A percentile compares a stretch with the other conserved stretches of the same genome.
phyloP scores from a whole-genome alignment of 345 rosid species.

The Acer negundo region DNA sequence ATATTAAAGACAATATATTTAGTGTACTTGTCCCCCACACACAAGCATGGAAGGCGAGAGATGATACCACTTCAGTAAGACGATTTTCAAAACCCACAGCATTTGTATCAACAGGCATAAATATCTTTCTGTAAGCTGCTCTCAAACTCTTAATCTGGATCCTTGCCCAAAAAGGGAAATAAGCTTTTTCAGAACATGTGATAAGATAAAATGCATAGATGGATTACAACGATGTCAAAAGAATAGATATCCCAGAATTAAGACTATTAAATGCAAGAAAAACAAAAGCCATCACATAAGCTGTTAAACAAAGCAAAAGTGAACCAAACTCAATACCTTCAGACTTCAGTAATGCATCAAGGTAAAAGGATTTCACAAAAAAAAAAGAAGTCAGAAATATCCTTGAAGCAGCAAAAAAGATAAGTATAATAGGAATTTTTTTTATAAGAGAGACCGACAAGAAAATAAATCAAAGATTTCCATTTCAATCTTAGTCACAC shows the following conservation, averaged over 20 bases:
- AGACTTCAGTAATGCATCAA: not conserved
- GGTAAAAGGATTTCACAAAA: not conserved
- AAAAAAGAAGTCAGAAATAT: not conserved
- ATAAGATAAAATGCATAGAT: not conserved
- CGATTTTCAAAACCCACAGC: conserved; percentile 64
- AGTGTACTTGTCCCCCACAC: not conserved
- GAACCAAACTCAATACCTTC: not conserved
- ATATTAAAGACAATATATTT: not conserved
- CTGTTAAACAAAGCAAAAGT: not conserved
- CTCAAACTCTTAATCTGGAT: conserved; percentile 75
- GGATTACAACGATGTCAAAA: not conserved
- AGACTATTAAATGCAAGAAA: not conserved
- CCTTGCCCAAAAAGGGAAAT: conserved; percentile 23
- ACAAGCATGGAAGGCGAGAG: not conserved
- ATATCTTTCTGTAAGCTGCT: conserved; percentile 76
- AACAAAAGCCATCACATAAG: not conserved
- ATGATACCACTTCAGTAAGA: conserved; percentile 68
- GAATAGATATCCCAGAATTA: not conserved
- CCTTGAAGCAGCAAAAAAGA: not conserved
- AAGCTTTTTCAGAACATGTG: conserved; percentile 9
- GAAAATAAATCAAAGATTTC: not conserved
- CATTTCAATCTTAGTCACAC: not conserved
- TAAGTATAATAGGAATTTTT: too few species aligned
- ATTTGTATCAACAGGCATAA: conserved; percentile 56
- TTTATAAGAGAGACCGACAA: not conserved